Conservation (phyloP, 495 filamentous ascomycete species). For the Penicillium diatomitis region DNA sequence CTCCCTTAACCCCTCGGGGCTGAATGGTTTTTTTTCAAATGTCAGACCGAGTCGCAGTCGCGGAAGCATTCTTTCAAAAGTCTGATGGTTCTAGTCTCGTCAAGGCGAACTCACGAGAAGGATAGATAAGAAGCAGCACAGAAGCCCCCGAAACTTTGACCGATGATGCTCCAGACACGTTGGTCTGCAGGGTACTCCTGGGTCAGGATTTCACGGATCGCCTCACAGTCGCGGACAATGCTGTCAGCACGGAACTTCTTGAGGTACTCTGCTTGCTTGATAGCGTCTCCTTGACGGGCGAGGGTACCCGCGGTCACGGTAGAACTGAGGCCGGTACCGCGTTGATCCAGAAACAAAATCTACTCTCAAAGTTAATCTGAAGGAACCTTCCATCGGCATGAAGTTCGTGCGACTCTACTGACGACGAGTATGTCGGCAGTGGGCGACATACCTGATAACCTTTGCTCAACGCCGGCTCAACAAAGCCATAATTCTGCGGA, state of each 20-base stretch:
- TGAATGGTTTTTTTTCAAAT: constrained; percentile 5
- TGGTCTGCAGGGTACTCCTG: constrained; percentile 58
- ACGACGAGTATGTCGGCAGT: not conserved
- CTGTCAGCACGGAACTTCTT: constrained; percentile 84
- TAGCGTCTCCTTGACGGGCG: constrained; percentile 50
- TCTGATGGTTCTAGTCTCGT: no score
- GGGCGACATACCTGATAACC: constrained; percentile 56
- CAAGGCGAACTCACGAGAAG: constrained; percentile 43
- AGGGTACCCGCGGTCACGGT: constrained; percentile 66
- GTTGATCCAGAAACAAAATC: constrained; percentile 77
- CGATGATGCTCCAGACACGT: constrained; percentile 74
- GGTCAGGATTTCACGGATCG: constrained; percentile 65
- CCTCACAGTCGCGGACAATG: constrained; percentile 83
- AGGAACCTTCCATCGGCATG: not conserved
- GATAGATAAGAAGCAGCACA: constrained; percentile 74
- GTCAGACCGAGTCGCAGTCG: no score
- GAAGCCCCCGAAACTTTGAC: constrained; percentile 91
- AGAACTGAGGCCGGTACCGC: constrained; percentile 78
- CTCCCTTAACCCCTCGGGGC: constrained; percentile 68
- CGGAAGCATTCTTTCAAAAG: no score
- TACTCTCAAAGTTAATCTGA: constrained; percentile 20
- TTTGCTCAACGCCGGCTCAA: constrained; percentile 59
- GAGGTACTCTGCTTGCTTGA: constrained; percentile 67
- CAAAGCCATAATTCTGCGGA: constrained; percentile 62
- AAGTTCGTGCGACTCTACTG: not conserved